Base-by-base conservation (phyloP, 306 rosid species). In the Prunus padus region DNA sequence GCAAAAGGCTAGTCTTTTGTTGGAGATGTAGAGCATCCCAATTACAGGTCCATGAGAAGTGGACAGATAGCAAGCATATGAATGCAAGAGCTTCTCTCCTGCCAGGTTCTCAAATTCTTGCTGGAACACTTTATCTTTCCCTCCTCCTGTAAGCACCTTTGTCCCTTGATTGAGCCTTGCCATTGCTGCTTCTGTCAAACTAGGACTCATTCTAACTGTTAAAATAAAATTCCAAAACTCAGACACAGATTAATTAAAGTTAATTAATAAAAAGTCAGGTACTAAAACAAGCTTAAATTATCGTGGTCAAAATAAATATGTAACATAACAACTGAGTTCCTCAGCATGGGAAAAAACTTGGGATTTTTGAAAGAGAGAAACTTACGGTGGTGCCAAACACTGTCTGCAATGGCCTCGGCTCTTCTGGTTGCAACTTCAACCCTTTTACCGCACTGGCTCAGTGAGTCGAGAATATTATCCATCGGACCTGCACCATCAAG, bases 381-480 rank as follows among this genome's bases (percentile, higher is more conserved):
- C 95, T 85, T 44, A 93, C 97, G 23, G 81, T 93, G 98, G 77
- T 91, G 82, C 96, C 92, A 83, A 22, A 91, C 50, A 59, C 54
- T 83, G 71, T 74, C 91, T 6, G 85, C 91, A 80, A 82, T 82
- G 73, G 5, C 61, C 82, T 83, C 97, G 50, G 88, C 98, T 69
- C 84, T 85, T 87, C 22, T 89, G 10, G 88, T 79, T 73, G 81
- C 91, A 57, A 55, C 81, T 75, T 79, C 93, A 76, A 91, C 85
- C 66, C 26, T 84, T 86, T 80, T 89, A 52, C 87, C 71, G 46
- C 89, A 93, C 0, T 75, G 84, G 37, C 80, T 71, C 15, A 91
- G 42, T 12, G 82, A 76, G 25, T 73, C 85, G 55, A 65, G 26
- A 63, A 89, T 28, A 45, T 66, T 75, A 52, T 79, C 83, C 74